Base-by-base conservation (phyloP, 495 filamentous ascomycete genomes). In the Lepraria neglecta region DNA sequence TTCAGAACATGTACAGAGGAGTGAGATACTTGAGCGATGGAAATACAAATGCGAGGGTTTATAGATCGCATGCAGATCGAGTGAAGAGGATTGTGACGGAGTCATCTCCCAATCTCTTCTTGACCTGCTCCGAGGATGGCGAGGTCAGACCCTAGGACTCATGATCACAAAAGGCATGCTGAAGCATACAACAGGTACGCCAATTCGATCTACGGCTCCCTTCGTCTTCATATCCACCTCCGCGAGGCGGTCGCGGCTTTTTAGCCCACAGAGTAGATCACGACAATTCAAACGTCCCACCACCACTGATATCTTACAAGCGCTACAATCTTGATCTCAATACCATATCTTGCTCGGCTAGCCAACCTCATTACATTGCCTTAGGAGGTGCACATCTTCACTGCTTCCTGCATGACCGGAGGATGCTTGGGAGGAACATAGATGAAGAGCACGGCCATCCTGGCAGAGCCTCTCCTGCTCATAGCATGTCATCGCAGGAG, bases 51-150 rank as follows among this genome's bases (percentile, higher is more conserved):
- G 74, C 78, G 40, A 79, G 85, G 54, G 76, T 87, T 6, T 90
- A 87, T 67, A 75, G 78, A 42, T 87, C 81, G 50, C 87, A 90
- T 68, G 79, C 76, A 35, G 85, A 89, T 68, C 76, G 86, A 15
- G 87, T 86, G n/a, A 90, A 90, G 71, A 76, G 87, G 15, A 90
- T 90, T 61, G 85, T 89, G 33, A 90, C 87, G 12, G 87, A 90
- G 66, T 84, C 84, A 2, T 88, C 83, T 1, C 87, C 87, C 4
- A 74, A 85, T 68, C 74, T 87, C 17, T 90, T 90, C 64, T 72
- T 90, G 17, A 90, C 85, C 4, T 90, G 87, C 66, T 89, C 86
- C 3, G 87, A 90, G 70, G 87, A 90, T 70, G 87, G 87, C 6
- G 87, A 88, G 59, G 86, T 89, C 24, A 64, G 62, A 53, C 4